Percentiles rank a stretch among this genome's conserved stretches.
phyloP scores from a whole-genome alignment of 2,329 filamentous ascomycete genomes.

The Tolypocladium cylindrosporum region DNA sequence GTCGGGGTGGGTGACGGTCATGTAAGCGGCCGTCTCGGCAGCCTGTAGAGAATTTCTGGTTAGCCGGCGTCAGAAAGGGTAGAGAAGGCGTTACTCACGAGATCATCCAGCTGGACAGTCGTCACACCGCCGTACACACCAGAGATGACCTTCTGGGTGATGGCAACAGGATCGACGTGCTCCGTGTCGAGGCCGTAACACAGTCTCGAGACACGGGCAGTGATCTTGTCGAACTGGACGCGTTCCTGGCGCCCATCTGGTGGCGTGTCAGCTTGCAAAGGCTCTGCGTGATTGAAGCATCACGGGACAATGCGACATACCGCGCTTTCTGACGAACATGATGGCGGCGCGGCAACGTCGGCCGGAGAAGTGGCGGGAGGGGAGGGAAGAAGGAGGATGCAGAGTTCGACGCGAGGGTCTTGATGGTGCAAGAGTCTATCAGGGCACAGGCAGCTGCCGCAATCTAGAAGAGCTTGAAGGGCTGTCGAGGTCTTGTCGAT shows the following conservation, averaged over 20 bases:
- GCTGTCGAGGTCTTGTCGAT: slow-evolving; percentile 3
- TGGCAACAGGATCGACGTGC: slow-evolving; percentile 94
- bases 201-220: slow-evolving; percentile 89
- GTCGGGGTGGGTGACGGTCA: slow-evolving; percentile 98
- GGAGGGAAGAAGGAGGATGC: slow-evolving; percentile 9
- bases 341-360: slow-evolving; percentile 17
- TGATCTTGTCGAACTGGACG: slow-evolving; percentile 99
- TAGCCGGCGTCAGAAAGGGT: neutral
- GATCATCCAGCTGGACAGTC: slow-evolving; percentile 89
- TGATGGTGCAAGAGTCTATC: slow-evolving; percentile 13
- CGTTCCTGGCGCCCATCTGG: slow-evolving; percentile 98
- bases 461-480: slow-evolving; percentile 1
- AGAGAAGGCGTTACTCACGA: slow-evolving; percentile 51
- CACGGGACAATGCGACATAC: slow-evolving; percentile 28
- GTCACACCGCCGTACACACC: slow-evolving; percentile 98
- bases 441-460: slow-evolving; percentile 13
- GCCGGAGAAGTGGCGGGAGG: slow-evolving; percentile 10
- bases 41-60: slow-evolving; percentile 45
- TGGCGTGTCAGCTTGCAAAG: slow-evolving; percentile 13
- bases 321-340: slow-evolving; percentile 57
- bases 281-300: neutral
- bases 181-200: slow-evolving; percentile 94
- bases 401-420: slow-evolving; percentile 12
- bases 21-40: slow-evolving; percentile 97
- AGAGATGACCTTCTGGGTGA: slow-evolving; percentile 98